Evolutionary conservation across 1,139 yeast species (phyloP).

Genomic region (Hyphopichia burtonii): DNA sequence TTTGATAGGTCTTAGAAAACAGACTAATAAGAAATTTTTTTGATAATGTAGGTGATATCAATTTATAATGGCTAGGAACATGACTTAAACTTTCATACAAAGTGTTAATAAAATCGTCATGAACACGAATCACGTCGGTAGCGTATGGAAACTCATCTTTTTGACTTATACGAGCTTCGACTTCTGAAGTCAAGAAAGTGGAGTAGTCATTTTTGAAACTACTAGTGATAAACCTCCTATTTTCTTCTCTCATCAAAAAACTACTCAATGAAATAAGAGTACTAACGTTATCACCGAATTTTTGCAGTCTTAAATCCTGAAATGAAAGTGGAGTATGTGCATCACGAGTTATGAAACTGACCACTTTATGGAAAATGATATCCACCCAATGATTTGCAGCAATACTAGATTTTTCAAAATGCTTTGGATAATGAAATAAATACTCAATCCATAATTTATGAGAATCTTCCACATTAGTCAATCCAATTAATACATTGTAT

Average conservation of each 20-base stretch:
- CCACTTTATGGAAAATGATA: conserved; percentile 25
- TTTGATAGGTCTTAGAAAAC: conserved; percentile 38
- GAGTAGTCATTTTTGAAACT: conserved; percentile 33
- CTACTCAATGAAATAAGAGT: conserved; percentile 29
- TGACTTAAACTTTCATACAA: conserved; percentile 31
- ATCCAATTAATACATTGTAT: conserved; percentile 35
- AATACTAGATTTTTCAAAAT: conserved; percentile 34
- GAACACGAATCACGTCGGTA: conserved; percentile 14
- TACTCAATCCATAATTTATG: conserved; percentile 33
- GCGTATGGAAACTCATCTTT: conserved; percentile 37
- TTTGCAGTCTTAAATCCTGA: conserved; percentile 19
- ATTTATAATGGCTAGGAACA: conserved; percentile 18
- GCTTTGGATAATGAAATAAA: conserved; percentile 22
- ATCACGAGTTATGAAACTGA: conserved; percentile 20
- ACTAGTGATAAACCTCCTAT: conserved; percentile 17
- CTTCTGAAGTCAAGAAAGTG: conserved; percentile 22
- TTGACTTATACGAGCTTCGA: conserved; percentile 19
- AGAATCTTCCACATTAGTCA: conserved; percentile 17
- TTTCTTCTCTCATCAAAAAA: conserved; percentile 28
- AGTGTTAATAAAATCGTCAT: conserved; percentile 32
- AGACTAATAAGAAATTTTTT: conserved; percentile 33
- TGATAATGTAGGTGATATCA: conserved; percentile 27
- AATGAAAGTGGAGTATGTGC: conserved; percentile 21
- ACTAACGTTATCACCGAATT: conserved; percentile 24
- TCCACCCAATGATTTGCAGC: conserved; percentile 43